These are phyloP conservation scores for Termitomyces sp. DNA, from an alignment of 768 basidiomycete genomes.

Conservation along the genomic window DNA sequence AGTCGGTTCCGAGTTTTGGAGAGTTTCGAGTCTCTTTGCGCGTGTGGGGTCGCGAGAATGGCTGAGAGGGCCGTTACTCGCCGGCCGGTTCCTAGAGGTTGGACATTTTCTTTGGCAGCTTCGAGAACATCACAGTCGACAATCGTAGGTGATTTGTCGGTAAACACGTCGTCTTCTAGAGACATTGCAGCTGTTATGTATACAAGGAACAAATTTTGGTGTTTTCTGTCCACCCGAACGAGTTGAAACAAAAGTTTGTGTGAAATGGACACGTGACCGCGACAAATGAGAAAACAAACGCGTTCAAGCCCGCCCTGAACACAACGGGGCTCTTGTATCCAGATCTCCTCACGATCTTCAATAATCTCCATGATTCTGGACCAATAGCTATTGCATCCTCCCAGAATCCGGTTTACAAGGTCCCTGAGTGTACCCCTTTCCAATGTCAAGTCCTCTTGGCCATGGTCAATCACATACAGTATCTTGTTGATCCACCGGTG, in stretches of 20 bases:
- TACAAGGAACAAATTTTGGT: no score
- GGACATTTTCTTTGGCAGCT: conserved; percentile 85
- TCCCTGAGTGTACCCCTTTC: not conserved
- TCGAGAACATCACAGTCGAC: conserved; percentile 82
- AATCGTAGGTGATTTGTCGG: conserved; percentile 40
- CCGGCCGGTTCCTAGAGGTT: conserved; percentile 76
- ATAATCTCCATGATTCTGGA: not conserved
- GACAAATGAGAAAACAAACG: not conserved
- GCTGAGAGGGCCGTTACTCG: conserved; percentile 75
- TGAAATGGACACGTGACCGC: conserved; percentile 6
- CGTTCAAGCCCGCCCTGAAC: not conserved
- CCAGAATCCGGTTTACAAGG: not conserved
- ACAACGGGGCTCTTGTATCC: not conserved
- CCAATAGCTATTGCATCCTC: not conserved
- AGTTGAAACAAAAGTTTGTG: no score
- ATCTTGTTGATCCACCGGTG: not conserved
- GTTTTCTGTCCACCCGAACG: no score
- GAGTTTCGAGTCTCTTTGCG: conserved; percentile 69
- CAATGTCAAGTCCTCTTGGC: not conserved
- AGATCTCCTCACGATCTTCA: not conserved
- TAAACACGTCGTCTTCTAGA: conserved; percentile 40
- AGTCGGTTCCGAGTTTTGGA: conserved; percentile 61
- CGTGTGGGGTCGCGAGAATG: conserved; percentile 73
- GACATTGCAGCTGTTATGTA: conserved; percentile 12
- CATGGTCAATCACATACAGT: not conserved